Conservation (phyloP, 345 rosid species). For the Brassica carinata region DNA sequence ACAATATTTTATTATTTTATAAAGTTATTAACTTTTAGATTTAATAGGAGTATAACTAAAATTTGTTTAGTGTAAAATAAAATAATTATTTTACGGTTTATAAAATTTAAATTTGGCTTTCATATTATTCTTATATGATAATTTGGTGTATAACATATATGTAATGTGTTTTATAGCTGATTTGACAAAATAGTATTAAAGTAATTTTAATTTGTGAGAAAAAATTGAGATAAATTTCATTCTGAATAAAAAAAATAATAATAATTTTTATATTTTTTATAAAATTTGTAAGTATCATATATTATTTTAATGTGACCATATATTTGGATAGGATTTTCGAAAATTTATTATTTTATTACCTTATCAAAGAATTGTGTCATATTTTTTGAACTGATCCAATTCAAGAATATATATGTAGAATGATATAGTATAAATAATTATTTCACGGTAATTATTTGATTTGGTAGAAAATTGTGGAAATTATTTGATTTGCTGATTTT, state of each 20-base stretch:
- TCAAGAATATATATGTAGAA: too few species aligned
- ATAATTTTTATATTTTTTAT: neutral
- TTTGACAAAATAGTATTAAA: neutral
- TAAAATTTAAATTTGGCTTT: neutral
- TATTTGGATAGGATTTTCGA: too few species aligned
- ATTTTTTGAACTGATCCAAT: too few species aligned
- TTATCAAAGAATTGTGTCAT: too few species aligned
- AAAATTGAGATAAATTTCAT: neutral
- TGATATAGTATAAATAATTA: neutral
- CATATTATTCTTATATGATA: neutral
- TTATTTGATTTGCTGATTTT: neutral
- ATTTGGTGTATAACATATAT: neutral
- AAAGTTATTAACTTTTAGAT: neutral
- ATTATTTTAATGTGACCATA: neutral
- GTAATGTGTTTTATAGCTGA: neutral
- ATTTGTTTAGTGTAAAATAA: neutral
- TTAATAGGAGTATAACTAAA: neutral
- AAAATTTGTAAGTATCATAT: neutral
- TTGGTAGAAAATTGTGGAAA: neutral
- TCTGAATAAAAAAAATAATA: neutral
- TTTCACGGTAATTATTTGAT: neutral
- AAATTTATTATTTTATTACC: too few species aligned
- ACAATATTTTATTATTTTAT: neutral
- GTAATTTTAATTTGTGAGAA: neutral
- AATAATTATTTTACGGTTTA: too few species aligned